Evolutionary conservation across 306 rosid genomes (phyloP), one percentile per base, ranked within the genome.

Genomic region (Bauhinia variegata): DNA sequence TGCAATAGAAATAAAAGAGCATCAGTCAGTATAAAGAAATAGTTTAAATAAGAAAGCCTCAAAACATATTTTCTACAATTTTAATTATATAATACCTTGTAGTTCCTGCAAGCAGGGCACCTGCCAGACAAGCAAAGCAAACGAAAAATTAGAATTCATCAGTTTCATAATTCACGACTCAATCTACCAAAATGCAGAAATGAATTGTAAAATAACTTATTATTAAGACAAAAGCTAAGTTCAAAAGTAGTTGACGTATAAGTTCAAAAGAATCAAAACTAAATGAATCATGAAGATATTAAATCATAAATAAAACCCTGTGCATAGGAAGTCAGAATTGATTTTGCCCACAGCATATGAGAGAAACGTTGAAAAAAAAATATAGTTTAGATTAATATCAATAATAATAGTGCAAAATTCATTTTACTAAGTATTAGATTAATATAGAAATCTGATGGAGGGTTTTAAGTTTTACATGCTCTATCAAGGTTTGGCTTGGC

Each of bases 51-150:
- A 47, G 43, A 14, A 57, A 33, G 0, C 12, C 54, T 11, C 7
- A 51, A 10, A 51, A 39, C 28, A 3, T 38, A 14, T 11, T 23
- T 30, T 43, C 50, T 43, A 50, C 32, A 38, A 31, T 52, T 70
- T 74, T 60, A 11, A 64, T 57, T 19, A 58, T 48, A 39, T 28
- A 66, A 69, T 79, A 93, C 99, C 99, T 93, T 93, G 69, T 93
- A 90, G 71, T 93, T 89, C 70, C 97, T 83, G 87, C 99, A 93
- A 42, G 99, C 97, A 60, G 99, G 99, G 59, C 96, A 93, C 99
- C 99, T 93, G 85, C 11, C 41, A 70, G 43, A 67, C 17, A 69
- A 82, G 68, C 13, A 68, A 42, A 32, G 64, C 61, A 16, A 17
- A 71, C 41, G 38, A 14, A 65, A 63, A 60, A 76, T 78, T 30